phyloP scores from a whole-genome alignment of 805 yeast species.

The Ogataea zsoltii region DNA sequence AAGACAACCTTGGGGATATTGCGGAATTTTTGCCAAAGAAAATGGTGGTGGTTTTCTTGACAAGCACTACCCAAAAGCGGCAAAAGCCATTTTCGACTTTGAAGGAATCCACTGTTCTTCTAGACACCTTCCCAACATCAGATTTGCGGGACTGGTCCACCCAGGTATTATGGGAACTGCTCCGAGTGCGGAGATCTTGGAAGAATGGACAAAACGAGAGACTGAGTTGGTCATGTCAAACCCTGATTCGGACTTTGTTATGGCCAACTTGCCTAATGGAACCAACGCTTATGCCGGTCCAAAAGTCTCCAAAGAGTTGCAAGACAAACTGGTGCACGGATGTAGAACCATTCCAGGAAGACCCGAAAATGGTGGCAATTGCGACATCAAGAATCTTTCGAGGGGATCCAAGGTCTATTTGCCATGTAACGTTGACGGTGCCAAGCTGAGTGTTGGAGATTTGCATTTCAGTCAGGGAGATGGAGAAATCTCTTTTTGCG shows the following conservation, averaged over 20 bases:
- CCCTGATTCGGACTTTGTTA: constrained; percentile 35
- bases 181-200: constrained; percentile 44
- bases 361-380: constrained; percentile 55
- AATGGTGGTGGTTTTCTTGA: constrained; percentile 56
- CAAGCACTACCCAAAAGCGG: constrained; percentile 49
- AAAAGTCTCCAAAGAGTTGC: constrained; percentile 33
- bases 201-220: constrained; percentile 49
- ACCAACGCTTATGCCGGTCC: constrained; percentile 42
- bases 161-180: constrained; percentile 55
- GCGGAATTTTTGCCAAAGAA: constrained; percentile 47
- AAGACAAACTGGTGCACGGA: constrained; percentile 39
- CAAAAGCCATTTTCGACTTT: constrained; percentile 53
- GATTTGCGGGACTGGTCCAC: constrained; percentile 50
- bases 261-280: constrained; percentile 43
- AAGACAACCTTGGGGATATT: constrained; percentile 55
- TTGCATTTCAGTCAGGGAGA: constrained; percentile 55
- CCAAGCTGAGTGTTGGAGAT: constrained; percentile 49
- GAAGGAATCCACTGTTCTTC: constrained; percentile 52
- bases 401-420: constrained; percentile 50
- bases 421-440: constrained; percentile 50
- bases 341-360: constrained; percentile 55
- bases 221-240: constrained; percentile 35
- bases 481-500: constrained; percentile 55
- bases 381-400: constrained; percentile 52
- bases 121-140: constrained; percentile 50